Conservation (phyloP, 345 rosid genomes). For the Punica granatum region DNA sequence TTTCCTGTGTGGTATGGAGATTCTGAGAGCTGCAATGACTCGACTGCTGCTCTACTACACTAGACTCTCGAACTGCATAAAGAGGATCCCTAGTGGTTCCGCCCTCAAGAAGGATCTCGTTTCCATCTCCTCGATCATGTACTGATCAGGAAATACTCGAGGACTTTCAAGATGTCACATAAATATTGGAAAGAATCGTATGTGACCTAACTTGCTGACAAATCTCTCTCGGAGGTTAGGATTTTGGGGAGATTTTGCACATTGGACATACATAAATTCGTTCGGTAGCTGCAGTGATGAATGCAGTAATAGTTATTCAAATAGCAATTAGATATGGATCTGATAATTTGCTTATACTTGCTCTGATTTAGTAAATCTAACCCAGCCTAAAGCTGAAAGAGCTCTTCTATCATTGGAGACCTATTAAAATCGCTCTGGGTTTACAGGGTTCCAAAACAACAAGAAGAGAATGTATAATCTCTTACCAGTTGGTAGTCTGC, state of each 20-base stretch:
- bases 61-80: constrained; percentile 73
- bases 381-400: too few species aligned
- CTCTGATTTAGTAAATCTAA: too few species aligned
- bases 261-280: background rate
- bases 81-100: constrained; percentile 71
- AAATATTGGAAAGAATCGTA: background rate
- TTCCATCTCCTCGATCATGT: constrained; percentile 88
- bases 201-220: background rate
- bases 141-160: constrained; percentile 80
- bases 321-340: too few species aligned
- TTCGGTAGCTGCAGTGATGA: too few species aligned
- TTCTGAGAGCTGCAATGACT: constrained; percentile 86
- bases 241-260: background rate
- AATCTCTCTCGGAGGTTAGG: too few species aligned
- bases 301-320: too few species aligned
- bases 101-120: constrained; percentile 83
- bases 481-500: too few species aligned
- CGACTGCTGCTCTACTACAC: constrained; percentile 88
- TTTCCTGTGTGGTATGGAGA: constrained; percentile 94
- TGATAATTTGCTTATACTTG: too few species aligned
- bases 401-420: too few species aligned
- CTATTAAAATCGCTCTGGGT: too few species aligned
- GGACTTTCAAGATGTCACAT: constrained; percentile 44
- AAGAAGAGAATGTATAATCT: too few species aligned
- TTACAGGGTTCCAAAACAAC: too few species aligned